Evolutionary conservation across 257 asterid species (phyloP).

Genomic region (Petunia axillaris): DNA sequence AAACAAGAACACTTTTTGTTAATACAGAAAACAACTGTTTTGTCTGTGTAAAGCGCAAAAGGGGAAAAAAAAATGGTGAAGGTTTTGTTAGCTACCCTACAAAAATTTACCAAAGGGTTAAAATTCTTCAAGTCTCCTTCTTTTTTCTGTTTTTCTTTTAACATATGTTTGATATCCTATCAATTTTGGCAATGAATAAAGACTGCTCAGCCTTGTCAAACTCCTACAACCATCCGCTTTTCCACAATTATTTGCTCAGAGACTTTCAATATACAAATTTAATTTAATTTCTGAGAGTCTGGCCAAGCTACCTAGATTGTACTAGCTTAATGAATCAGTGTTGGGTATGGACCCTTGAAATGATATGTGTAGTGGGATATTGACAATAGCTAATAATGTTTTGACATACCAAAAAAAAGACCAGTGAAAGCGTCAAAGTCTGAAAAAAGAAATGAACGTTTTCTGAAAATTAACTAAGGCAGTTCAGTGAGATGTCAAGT

Average conservation of each 20-base stretch:
- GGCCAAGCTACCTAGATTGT: neutral
- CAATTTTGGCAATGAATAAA: constrained; percentile 21
- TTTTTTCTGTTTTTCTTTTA: neutral
- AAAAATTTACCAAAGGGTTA: neutral
- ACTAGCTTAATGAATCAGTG: neutral
- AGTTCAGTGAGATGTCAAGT: neutral
- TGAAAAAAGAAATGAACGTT: neutral
- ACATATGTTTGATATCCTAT: neutral
- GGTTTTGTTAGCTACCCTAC: neutral
- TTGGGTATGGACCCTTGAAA: constrained; percentile 13
- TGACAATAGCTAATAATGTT: neutral
- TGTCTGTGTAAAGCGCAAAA: too few relatives aligned
- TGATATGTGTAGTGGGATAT: neutral
- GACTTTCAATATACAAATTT: neutral
- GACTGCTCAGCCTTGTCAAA: neutral
- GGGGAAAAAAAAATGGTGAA: neutral
- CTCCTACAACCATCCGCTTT: neutral
- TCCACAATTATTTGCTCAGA: neutral
- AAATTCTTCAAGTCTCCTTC: neutral
- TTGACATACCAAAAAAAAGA: neutral
- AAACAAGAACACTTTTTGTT: too few relatives aligned
- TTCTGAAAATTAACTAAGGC: neutral
- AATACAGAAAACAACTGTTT: too few relatives aligned
- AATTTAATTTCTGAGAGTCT: neutral
- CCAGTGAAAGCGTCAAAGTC: neutral